Percentiles rank a stretch among this genome's conserved stretches.
Evolutionary conservation across 495 filamentous ascomycete species (phyloP).

Genomic region (Lophiostoma macrostomum): DNA sequence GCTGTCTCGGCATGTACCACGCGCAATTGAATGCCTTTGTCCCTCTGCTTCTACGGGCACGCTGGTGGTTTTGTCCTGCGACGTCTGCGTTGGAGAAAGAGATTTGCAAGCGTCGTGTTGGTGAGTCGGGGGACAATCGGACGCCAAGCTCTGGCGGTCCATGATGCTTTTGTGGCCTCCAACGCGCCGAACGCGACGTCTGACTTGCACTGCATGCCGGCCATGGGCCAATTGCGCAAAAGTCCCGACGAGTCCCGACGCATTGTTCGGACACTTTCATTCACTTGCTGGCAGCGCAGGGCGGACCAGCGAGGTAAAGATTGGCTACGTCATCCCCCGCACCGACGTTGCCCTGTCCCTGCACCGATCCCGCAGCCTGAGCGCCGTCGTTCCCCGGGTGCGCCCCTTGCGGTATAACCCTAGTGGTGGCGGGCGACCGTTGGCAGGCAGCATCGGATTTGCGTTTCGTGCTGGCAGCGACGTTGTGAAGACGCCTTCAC

Average conservation of each 20-base stretch:
- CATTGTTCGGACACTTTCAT: too few species aligned
- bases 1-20: constrained; percentile 47
- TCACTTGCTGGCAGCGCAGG: too few species aligned
- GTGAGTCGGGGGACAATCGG: constrained; percentile 23
- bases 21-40: not conserved
- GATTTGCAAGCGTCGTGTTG: not conserved
- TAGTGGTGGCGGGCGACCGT: too few species aligned
- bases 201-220: too few species aligned
- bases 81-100: constrained; percentile 20
- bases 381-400: not conserved
- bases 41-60: not conserved
- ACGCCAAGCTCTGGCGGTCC: constrained; percentile 11
- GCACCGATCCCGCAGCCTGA: constrained; percentile 16
- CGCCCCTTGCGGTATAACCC: constrained; percentile 11
- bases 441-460: too few species aligned
- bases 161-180: not conserved
- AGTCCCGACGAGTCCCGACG: too few species aligned
- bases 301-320: too few species aligned
- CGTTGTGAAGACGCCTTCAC: too few species aligned
- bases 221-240: not conserved
- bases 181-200: not conserved
- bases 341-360: constrained; percentile 2
- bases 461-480: too few species aligned
- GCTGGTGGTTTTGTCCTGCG: constrained; percentile 27
- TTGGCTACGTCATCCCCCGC: not conserved